These are phyloP conservation scores for Sarocladiaceae sp. DNA, from an alignment of 2,329 filamentous ascomycete genomes.

Conservation along the genomic window DNA sequence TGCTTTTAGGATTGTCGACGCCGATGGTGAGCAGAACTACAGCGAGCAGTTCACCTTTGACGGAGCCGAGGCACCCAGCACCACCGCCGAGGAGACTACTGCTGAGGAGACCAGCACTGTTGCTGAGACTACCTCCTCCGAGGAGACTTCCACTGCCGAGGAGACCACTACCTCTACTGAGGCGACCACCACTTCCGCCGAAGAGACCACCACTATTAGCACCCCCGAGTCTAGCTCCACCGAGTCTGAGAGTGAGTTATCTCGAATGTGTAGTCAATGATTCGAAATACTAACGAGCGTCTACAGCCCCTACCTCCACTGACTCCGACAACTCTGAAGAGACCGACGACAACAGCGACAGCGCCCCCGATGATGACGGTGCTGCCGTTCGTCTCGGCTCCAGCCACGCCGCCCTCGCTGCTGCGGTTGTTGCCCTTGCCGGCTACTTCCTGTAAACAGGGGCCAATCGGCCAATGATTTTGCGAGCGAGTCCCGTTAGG, in stretches of 20 bases:
- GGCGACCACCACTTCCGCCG: slow-evolving; percentile 11
- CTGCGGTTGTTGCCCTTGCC: slow-evolving; percentile 25
- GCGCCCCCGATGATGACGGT: slow-evolving; percentile 13
- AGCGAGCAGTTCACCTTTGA: slow-evolving; percentile 23
- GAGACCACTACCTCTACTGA: slow-evolving; percentile 12
- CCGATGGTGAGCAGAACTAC: slow-evolving; percentile 24
- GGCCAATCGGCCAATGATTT: no score
- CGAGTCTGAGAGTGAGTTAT: slow-evolving; percentile 2
- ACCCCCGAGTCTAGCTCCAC: slow-evolving; percentile 10
- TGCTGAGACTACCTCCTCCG: slow-evolving; percentile 10
- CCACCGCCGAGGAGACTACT: slow-evolving; percentile 11
- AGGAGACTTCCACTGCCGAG: slow-evolving; percentile 10
- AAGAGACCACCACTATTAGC: slow-evolving; percentile 9
- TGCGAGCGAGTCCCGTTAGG: no score
- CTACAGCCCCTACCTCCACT: slow-evolving; percentile 9
- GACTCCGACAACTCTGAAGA: slow-evolving; percentile 2
- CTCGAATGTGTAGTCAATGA: no score
- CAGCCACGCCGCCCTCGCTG: slow-evolving; percentile 26
- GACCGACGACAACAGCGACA: background rate
- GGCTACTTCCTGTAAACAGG: slow-evolving; percentile 25
- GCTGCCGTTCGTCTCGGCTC: slow-evolving; percentile 24
- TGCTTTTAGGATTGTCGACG: slow-evolving; percentile 25
- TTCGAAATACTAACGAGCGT: no score
- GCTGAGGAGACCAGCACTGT: slow-evolving; percentile 11
- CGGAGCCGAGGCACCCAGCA: slow-evolving; percentile 16